phyloP scores from a whole-genome alignment of 2,329 filamentous ascomycete species.

The Aschersonia sp. region DNA sequence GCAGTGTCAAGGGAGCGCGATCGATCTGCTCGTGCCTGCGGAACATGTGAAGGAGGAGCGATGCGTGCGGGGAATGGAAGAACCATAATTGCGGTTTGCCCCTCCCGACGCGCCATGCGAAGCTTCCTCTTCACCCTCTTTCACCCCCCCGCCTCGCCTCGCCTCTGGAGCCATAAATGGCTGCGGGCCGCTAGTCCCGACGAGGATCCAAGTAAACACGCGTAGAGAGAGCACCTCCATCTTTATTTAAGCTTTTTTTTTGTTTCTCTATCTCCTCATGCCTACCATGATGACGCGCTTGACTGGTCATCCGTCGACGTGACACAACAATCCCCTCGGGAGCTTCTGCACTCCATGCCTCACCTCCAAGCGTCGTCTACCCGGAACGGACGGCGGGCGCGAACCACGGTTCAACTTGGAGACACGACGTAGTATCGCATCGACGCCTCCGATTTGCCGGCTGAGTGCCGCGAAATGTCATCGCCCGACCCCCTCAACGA shows the following conservation, averaged over 20 bases:
- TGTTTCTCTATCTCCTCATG: too few species aligned
- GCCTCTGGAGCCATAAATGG: not conserved
- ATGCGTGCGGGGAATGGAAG: slow-evolving; percentile 1
- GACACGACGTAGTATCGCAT: slow-evolving; percentile 12
- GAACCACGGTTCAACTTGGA: not conserved
- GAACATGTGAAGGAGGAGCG: too few species aligned
- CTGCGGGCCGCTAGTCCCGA: slow-evolving; percentile 9
- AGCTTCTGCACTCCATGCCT: slow-evolving; percentile 1
- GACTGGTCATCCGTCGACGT: not conserved
- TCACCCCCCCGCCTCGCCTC: too few species aligned
- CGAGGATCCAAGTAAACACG: slow-evolving; percentile 16
- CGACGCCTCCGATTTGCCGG: slow-evolving; percentile 5
- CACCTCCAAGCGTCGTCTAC: not conserved
- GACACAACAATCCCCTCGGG: not conserved
- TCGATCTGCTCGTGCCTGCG: too few species aligned
- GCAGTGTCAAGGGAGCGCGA: not conserved
- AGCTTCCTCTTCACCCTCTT: too few species aligned
- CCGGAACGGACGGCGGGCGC: not conserved
- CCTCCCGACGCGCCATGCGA: too few species aligned
- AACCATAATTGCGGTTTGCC: slow-evolving; percentile 4
- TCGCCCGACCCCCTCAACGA: slow-evolving; percentile 37
- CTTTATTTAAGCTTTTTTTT: too few species aligned
- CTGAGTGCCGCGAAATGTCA: slow-evolving; percentile 23
- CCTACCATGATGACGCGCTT: too few species aligned
- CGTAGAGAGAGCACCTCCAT: not conserved